Percentiles rank a stretch among this genome's conserved stretches.
phyloP scores from a whole-genome alignment of 2,329 filamentous ascomycete species.

The Drechslerella stenobrocha region DNA sequence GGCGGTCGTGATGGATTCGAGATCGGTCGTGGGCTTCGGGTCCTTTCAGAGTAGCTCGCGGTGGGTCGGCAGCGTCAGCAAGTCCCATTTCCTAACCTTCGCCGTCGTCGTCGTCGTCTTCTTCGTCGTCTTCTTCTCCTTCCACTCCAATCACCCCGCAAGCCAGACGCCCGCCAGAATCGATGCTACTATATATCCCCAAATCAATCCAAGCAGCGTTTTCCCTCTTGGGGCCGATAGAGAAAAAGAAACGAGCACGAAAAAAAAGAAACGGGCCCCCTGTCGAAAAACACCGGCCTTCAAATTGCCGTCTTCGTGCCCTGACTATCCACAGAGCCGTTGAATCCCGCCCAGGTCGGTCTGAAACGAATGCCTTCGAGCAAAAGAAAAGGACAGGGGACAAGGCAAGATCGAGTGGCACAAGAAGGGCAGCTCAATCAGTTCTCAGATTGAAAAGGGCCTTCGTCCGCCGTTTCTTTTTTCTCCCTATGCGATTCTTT shows the following conservation, averaged over 20 bases:
- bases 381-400: constrained; percentile 16
- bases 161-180: background rate
- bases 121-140: no score
- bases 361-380: constrained; percentile 41
- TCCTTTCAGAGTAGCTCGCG: background rate
- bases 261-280: constrained; percentile 14
- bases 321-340: constrained; percentile 37
- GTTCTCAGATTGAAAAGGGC: constrained; percentile 36
- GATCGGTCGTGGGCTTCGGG: background rate
- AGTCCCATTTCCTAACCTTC: background rate
- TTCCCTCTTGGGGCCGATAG: background rate
- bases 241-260: constrained; percentile 13
- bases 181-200: constrained; percentile 7
- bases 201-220: background rate
- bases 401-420: constrained; percentile 44
- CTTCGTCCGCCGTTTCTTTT: constrained; percentile 20
- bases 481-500: constrained; percentile 9
- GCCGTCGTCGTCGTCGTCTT: no score
- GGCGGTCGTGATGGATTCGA: background rate
- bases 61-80: constrained; percentile 1
- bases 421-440: constrained; percentile 49
- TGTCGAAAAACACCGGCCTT: constrained; percentile 8
- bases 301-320: constrained; percentile 27
- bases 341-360: constrained; percentile 27
- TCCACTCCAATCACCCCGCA: background rate